These are phyloP conservation scores for Lepidium africanum DNA, from an alignment of 345 rosid species.

Conservation along the genomic window DNA sequence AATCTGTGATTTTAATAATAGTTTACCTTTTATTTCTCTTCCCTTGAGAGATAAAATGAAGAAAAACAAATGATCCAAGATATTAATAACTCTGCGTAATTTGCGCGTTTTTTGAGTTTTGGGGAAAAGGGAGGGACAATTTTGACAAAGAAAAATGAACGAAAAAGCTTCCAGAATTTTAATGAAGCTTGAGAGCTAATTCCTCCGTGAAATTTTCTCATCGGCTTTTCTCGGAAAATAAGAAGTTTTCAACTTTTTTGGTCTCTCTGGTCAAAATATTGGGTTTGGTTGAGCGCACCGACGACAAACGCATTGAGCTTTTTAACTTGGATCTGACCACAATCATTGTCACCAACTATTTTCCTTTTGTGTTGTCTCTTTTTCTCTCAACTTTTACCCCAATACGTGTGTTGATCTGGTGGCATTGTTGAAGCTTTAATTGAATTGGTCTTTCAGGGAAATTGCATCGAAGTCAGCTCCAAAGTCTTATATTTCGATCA, in stretches of 20 bases:
- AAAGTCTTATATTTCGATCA: slow-evolving; percentile 2
- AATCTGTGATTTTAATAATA: no score
- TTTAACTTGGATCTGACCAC: slow-evolving; percentile 18
- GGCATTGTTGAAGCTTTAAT: background rate
- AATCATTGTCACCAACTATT: slow-evolving; percentile 25
- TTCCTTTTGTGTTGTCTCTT: slow-evolving; percentile 22
- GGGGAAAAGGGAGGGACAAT: background rate
- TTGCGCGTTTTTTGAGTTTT: slow-evolving; percentile 8
- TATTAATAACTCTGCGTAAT: slow-evolving; percentile 24
- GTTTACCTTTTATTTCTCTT: background rate
- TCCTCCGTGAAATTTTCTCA: slow-evolving; percentile 8
- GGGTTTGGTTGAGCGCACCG: slow-evolving; percentile 23
- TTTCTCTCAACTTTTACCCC: background rate
- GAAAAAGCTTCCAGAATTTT: background rate
- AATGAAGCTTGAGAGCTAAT: slow-evolving; percentile 29
- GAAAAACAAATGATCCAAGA: slow-evolving; percentile 9
- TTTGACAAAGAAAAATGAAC: slow-evolving; percentile 6
- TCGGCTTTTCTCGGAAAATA: slow-evolving; percentile 9
- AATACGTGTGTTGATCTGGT: slow-evolving; percentile 1
- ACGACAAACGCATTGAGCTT: slow-evolving; percentile 14
- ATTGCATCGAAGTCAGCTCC: slow-evolving; percentile 21
- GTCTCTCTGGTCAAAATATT: slow-evolving; percentile 27
- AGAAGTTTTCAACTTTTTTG: slow-evolving; percentile 10
- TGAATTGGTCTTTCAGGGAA: background rate
- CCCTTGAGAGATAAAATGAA: background rate